Conservation (phyloP, 805 yeast genomes). For the Dipodascus geniculatus region DNA sequence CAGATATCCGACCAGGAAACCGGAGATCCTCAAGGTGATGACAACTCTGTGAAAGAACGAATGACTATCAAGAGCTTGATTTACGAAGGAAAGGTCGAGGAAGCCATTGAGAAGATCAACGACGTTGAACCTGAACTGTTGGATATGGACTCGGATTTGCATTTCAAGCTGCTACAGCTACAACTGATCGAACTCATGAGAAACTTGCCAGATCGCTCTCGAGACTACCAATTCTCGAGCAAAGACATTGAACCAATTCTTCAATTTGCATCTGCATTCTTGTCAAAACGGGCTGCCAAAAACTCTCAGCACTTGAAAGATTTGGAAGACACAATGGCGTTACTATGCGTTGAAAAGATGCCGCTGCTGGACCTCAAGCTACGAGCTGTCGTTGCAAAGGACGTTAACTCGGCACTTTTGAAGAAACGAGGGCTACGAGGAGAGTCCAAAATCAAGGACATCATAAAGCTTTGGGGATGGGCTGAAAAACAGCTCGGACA, state of each 20-base stretch:
- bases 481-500: constrained; percentile 41
- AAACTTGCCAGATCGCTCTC: constrained; percentile 16
- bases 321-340: constrained; percentile 74
- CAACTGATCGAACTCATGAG: constrained; percentile 75
- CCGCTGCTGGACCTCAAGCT: constrained; percentile 46
- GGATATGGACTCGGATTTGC: constrained; percentile 51
- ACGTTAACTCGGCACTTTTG: constrained; percentile 59
- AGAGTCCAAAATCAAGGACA: constrained; percentile 35
- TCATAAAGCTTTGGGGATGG: constrained; percentile 53
- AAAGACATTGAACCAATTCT: constrained; percentile 16
- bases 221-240: neutral
- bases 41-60: constrained; percentile 25
- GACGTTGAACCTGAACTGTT: constrained; percentile 52
- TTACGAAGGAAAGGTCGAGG: constrained; percentile 46
- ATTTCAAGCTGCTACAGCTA: constrained; percentile 60
- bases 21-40: neutral
- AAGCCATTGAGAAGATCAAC: constrained; percentile 46
- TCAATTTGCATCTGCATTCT: constrained; percentile 27
- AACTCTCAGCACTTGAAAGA: constrained; percentile 48
- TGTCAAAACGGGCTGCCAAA: constrained; percentile 49
- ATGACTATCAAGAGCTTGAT: constrained; percentile 41
- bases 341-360: constrained; percentile 47
- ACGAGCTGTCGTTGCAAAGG: constrained; percentile 52
- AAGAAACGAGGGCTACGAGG: constrained; percentile 25
- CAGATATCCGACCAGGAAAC: constrained; percentile 9